Conservation (phyloP, 257 asterid genomes). For the Mitragyna speciosa region DNA sequence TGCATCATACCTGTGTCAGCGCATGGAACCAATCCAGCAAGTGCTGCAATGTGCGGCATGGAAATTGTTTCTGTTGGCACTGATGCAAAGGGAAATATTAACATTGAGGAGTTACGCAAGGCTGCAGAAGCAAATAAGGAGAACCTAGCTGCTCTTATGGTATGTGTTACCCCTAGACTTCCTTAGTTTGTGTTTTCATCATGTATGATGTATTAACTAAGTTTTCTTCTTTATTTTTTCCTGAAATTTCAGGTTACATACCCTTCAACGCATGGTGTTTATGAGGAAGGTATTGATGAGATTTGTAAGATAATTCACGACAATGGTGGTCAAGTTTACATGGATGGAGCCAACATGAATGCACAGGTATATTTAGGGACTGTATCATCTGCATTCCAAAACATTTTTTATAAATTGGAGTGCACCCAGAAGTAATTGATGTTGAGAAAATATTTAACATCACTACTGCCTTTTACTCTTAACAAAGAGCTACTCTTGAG, state of each 20-base stretch:
- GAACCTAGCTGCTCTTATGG: constrained; percentile 92
- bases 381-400: background rate
- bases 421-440: background rate
- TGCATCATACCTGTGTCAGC: constrained; percentile 99
- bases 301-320: constrained; percentile 94
- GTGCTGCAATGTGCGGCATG: constrained; percentile 99
- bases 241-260: constrained; percentile 70
- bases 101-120: constrained; percentile 76
- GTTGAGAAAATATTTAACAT: background rate
- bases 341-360: constrained; percentile 99
- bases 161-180: constrained; percentile 24
- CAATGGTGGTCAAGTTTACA: constrained; percentile 98
- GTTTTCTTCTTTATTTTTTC: constrained; percentile 3
- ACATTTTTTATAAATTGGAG: background rate
- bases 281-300: constrained; percentile 97
- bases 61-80: constrained; percentile 96
- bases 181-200: constrained; percentile 3
- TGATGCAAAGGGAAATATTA: constrained; percentile 96
- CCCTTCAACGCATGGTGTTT: constrained; percentile 99
- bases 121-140: constrained; percentile 88
- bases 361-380: constrained; percentile 67
- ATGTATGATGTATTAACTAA: constrained; percentile 15
- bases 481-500: constrained; percentile 1
- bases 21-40: constrained; percentile 98
- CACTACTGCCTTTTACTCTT: background rate